Conservation (phyloP, 179 eudicot species). For the Nepenthes alata region DNA sequence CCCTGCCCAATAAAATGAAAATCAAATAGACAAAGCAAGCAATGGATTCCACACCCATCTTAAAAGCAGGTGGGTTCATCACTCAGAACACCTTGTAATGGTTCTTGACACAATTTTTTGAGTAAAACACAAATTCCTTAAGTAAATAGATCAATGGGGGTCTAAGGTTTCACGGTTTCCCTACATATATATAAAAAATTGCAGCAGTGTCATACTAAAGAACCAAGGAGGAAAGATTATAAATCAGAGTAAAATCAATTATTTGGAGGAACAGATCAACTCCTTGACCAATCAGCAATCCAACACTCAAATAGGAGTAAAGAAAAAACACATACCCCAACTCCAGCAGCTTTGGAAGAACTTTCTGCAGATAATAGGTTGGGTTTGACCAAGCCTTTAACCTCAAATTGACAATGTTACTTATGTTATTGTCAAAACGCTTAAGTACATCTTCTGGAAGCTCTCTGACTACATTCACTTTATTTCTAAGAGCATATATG, state of each 20-base stretch:
- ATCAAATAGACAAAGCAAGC: not conserved
- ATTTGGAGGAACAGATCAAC: too few relatives aligned
- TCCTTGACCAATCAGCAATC: not conserved
- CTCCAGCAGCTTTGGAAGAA: slow-evolving; percentile 69
- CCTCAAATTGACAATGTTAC: slow-evolving; percentile 90
- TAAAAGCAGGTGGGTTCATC: not conserved
- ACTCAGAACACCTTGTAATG: not conserved
- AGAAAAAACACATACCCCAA: slow-evolving; percentile 43
- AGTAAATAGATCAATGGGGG: not conserved
- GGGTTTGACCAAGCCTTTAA: slow-evolving; percentile 97
- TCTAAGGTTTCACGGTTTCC: too few relatives aligned
- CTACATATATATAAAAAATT: not conserved
- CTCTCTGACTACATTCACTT: slow-evolving; percentile 63
- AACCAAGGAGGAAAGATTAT: not conserved
- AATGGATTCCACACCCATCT: not conserved
- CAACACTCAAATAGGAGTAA: not conserved
- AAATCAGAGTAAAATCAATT: not conserved
- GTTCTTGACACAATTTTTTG: not conserved
- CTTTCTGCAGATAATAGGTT: slow-evolving; percentile 68
- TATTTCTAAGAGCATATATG: slow-evolving; percentile 72
- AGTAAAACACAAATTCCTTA: not conserved
- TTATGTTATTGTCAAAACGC: slow-evolving; percentile 72
- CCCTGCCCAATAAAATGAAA: slow-evolving; percentile 33
- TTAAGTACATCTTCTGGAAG: slow-evolving; percentile 71
- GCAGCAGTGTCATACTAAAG: not conserved